phyloP scores from a whole-genome alignment of 2,329 filamentous ascomycete species.

The Aphanocladium album region DNA sequence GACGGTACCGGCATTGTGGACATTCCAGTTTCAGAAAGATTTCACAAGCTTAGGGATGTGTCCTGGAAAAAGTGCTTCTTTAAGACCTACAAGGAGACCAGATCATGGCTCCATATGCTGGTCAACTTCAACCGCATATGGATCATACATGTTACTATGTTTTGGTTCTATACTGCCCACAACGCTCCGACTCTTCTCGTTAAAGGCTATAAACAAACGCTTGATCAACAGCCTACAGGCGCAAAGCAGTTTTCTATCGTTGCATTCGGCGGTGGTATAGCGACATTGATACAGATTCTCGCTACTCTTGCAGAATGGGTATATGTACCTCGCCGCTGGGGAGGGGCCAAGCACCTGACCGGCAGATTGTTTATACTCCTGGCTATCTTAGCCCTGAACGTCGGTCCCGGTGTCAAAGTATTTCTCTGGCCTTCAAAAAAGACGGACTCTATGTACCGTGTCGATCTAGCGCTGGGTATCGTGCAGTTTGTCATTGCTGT shows the following conservation, averaged over 20 bases:
- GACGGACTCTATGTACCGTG: slow-evolving; percentile 20
- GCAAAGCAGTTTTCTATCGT: slow-evolving; percentile 76
- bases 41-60: slow-evolving; percentile 85
- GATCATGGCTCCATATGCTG: slow-evolving; percentile 94
- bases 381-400: slow-evolving; percentile 71
- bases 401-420: slow-evolving; percentile 81
- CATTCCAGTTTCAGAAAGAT: slow-evolving; percentile 81
- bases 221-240: slow-evolving; percentile 67
- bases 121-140: slow-evolving; percentile 99
- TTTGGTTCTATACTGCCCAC: slow-evolving; percentile 95
- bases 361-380: slow-evolving; percentile 84
- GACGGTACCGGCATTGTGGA: slow-evolving; percentile 95
- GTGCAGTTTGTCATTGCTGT: slow-evolving; percentile 91
- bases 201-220: slow-evolving; percentile 73
- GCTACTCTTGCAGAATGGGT: slow-evolving; percentile 88
- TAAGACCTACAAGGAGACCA: slow-evolving; percentile 97
- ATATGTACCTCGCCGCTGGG: slow-evolving; percentile 91
- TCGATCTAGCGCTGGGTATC: slow-evolving; percentile 73
- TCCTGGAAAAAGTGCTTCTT: slow-evolving; percentile 99
- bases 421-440: slow-evolving; percentile 53
- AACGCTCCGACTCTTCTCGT: slow-evolving; percentile 87
- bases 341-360: slow-evolving; percentile 91
- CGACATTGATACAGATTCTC: slow-evolving; percentile 78
- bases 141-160: slow-evolving; percentile 90
- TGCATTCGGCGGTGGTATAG: slow-evolving; percentile 78